Conservation (phyloP, 441 rosid species). For the Metrosideros polymorpha region DNA sequence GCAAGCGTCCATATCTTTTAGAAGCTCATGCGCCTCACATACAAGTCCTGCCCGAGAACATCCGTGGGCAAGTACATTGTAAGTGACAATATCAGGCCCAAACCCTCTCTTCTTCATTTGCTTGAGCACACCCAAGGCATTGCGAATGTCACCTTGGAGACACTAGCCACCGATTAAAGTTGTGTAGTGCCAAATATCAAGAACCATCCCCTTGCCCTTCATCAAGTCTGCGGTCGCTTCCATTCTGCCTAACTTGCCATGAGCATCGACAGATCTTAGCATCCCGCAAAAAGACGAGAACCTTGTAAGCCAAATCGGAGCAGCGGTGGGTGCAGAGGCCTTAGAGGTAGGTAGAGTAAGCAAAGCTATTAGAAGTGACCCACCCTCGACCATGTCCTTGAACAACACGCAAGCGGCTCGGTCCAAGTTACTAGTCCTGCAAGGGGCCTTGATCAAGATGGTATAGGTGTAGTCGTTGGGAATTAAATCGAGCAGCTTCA, state of each 20-base stretch:
- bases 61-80: constrained; percentile 43
- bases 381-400: constrained; percentile 30
- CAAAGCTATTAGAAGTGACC: constrained; percentile 29
- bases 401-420: constrained; percentile 26
- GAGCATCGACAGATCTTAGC: constrained; percentile 30
- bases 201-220: constrained; percentile 34
- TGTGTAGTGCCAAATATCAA: constrained; percentile 54
- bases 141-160: constrained; percentile 26
- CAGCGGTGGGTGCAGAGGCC: constrained; percentile 40
- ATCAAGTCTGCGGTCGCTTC: constrained; percentile 42
- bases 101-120: constrained; percentile 41
- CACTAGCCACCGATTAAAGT: constrained; percentile 62
- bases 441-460: constrained; percentile 52
- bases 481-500: constrained; percentile 39
- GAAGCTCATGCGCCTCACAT: constrained; percentile 16
- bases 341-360: constrained; percentile 45
- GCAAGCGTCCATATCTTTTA: constrained; percentile 22
- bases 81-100: constrained; percentile 45
- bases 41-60: constrained; percentile 42
- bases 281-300: constrained; percentile 15
- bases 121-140: constrained; percentile 33
- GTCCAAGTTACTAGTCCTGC: constrained; percentile 40
- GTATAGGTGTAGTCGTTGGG: constrained; percentile 44
- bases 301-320: constrained; percentile 29
- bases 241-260: constrained; percentile 39